Percentiles rank a stretch among this genome's conserved stretches.
Conservation (phyloP, 306 rosid genomes). For the Malus orientalis region DNA sequence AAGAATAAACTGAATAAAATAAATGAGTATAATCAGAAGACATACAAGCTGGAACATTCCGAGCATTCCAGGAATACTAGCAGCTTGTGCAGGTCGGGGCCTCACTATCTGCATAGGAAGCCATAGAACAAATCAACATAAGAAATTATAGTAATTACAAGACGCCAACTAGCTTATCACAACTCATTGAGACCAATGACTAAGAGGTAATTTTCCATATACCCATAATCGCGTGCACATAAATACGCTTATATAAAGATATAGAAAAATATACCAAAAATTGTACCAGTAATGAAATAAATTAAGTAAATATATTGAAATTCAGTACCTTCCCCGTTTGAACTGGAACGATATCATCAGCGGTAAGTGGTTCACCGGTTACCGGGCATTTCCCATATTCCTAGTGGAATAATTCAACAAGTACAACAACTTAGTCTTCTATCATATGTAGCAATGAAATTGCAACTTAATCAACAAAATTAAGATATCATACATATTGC, state of each 20-base stretch:
- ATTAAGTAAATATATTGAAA: background rate
- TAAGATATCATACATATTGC: background rate
- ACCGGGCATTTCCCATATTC: conserved; percentile 96
- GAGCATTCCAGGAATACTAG: conserved; percentile 99
- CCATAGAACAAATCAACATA: background rate
- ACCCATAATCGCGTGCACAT: background rate
- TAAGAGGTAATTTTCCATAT: background rate
- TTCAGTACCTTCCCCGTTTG: conserved; percentile 76
- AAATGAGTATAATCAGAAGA: conserved; percentile 1
- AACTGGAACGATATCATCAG: conserved; percentile 74
- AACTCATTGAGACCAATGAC: background rate
- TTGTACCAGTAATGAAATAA: background rate
- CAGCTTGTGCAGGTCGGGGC: conserved; percentile 98
- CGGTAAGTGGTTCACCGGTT: conserved; percentile 72
- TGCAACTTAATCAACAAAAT: background rate
- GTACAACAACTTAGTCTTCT: background rate
- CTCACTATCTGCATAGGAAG: conserved; percentile 74
- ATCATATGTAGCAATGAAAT: conserved; percentile 10
- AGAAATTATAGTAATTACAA: background rate
- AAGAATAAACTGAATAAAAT: background rate
- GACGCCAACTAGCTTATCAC: background rate
- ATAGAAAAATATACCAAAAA: background rate
- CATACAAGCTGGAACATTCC: conserved; percentile 97
- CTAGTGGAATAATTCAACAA: conserved; percentile 25
- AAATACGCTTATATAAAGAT: background rate